Evolutionary conservation across 345 rosid genomes (phyloP), one percentile per base, ranked within the genome.

Genomic region (Populus deltoides): DNA sequence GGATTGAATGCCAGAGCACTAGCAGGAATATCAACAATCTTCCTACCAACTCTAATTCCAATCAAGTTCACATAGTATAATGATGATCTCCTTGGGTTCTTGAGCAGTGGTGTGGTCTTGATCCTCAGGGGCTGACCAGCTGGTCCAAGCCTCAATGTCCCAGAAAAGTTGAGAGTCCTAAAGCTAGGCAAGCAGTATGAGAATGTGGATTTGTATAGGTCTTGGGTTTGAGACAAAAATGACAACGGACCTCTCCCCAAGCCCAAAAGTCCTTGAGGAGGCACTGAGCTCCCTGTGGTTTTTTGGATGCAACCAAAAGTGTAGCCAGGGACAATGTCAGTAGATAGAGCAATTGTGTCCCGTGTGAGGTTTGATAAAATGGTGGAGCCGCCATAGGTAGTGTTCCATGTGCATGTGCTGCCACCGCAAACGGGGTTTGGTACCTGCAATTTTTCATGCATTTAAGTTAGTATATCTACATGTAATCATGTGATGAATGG

Each of bases 171-270:
- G 9, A 71, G 66, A 0, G 97, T 80, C 92, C 83, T 93, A 72
- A 90, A 88, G 80, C 89, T 90, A 13, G 99, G 99, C 82, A 96
- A 83, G 85, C 99, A 96, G 63, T 92, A 96, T 0, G 99, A 96
- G 82, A 96, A 96, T 2, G 97, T 92, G 24, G 95, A 89, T 62
- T 83, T 77, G 80, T 92, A 96, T 3, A 93, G 83, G 75, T 66
- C 80, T 79, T 90, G 91, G 81, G 98, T 83, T 75, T 96, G 99
- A 3, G 97, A 90, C 72, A 91, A 66, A 22, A 96, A 78, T 1
- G 99, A 96, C 22, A 93, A 72, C 9, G 98, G 91, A 63, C 99
- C 99, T 51, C 99, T 89, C 29, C 97, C 95, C 10, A 93, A 76
- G 12, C 99, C 99, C 82, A 93, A 69, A 0, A 96, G 89, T 7